Percentiles rank a stretch among this genome's conserved stretches.
Conservation (phyloP, 768 basidiomycete genomes). For the Scleroderma bovista region DNA sequence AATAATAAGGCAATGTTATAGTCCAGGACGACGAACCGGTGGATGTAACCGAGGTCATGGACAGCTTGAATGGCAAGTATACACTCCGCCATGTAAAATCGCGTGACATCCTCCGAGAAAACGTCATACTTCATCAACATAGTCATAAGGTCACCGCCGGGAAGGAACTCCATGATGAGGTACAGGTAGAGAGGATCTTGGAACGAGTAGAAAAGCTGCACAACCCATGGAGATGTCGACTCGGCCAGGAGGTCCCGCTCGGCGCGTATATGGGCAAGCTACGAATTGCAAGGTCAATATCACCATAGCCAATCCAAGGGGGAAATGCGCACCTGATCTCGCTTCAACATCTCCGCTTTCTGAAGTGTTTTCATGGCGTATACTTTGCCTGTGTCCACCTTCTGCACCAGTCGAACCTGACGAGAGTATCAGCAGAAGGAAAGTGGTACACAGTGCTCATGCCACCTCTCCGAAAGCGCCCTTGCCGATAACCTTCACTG, state of each 20-base stretch:
- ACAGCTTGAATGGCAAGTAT: slow-evolving; percentile 97
- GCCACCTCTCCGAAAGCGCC: slow-evolving; percentile 95
- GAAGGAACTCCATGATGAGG: slow-evolving; percentile 91
- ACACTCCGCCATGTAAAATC: slow-evolving; percentile 99
- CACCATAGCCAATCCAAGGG: not conserved
- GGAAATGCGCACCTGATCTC: slow-evolving; percentile 74
- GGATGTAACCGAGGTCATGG: slow-evolving; percentile 97
- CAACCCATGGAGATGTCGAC: slow-evolving; percentile 96
- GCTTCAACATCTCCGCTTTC: slow-evolving; percentile 99
- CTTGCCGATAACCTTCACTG: slow-evolving; percentile 98
- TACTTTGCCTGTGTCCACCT: slow-evolving; percentile 94
- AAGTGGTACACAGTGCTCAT: not conserved
- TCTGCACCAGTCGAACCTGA: slow-evolving; percentile 92
- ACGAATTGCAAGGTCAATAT: slow-evolving; percentile 8
- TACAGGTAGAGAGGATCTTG: slow-evolving; percentile 95
- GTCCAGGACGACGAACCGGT: slow-evolving; percentile 57
- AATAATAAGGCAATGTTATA: not conserved
- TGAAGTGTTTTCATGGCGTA: slow-evolving; percentile 99
- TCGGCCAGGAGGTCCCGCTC: slow-evolving; percentile 96
- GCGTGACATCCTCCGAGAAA: slow-evolving; percentile 96
- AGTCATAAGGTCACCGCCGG: slow-evolving; percentile 98
- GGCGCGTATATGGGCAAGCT: slow-evolving; percentile 97
- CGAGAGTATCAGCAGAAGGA: slow-evolving; percentile 3
- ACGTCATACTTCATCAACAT: slow-evolving; percentile 99
- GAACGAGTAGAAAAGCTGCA: slow-evolving; percentile 97